phyloP scores from a whole-genome alignment of 768 basidiomycete species.

The Hygrocybe punicea region DNA sequence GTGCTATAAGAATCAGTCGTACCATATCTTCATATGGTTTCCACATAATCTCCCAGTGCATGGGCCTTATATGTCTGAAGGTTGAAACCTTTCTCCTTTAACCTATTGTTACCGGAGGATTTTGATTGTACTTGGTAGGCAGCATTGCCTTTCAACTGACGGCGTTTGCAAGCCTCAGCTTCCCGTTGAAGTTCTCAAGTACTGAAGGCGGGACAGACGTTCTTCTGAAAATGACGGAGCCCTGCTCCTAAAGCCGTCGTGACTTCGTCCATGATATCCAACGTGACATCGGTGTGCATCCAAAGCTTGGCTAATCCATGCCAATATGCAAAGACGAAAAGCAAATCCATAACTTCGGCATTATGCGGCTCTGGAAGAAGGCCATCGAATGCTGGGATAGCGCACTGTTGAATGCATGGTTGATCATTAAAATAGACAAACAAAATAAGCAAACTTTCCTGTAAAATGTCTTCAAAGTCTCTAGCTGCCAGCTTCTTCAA shows the following conservation, averaged over 20 bases:
- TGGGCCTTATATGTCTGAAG: constrained; percentile 6
- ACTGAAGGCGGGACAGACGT: constrained; percentile 8
- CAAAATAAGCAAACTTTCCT: constrained; percentile 15
- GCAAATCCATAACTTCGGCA: constrained; percentile 9
- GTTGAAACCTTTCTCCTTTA: neutral
- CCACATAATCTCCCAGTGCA: constrained; percentile 8
- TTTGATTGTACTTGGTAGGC: neutral
- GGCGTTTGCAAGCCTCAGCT: constrained; percentile 12
- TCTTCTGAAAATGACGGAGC: constrained; percentile 13
- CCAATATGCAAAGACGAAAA: constrained; percentile 9
- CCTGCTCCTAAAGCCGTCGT: constrained; percentile 9
- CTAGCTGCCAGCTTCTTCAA: constrained; percentile 21
- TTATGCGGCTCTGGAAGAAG: constrained; percentile 25
- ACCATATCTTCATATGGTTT: constrained; percentile 1
- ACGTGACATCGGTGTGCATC: constrained; percentile 16
- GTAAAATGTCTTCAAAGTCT: constrained; percentile 31
- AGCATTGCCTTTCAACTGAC: neutral
- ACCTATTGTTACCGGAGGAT: constrained; percentile 10
- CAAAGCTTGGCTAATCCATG: constrained; percentile 22
- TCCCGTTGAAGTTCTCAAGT: constrained; percentile 25
- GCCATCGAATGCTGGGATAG: constrained; percentile 25
- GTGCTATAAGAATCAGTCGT: constrained; percentile 8
- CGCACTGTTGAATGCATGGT: neutral
- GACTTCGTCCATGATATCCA: constrained; percentile 7
- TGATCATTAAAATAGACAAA: neutral